These are phyloP conservation scores for Talaromyces borbonicus DNA, from an alignment of 495 filamentous ascomycete genomes.

Conservation along the genomic window DNA sequence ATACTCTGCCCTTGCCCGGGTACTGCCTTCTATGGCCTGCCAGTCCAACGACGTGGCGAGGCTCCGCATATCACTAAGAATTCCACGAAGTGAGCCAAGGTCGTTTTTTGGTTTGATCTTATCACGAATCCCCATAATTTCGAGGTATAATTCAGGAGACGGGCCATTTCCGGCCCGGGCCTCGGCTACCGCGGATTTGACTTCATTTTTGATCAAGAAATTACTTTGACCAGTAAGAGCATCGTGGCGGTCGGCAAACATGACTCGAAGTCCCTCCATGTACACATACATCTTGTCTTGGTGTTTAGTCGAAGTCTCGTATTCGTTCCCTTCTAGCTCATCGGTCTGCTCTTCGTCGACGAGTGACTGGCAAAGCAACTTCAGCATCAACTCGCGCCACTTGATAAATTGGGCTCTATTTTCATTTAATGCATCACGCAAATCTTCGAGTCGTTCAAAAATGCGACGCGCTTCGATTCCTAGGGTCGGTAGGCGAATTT, in stretches of 20 bases:
- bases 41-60: constrained; percentile 52
- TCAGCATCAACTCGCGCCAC: constrained; percentile 61
- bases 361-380: constrained; percentile 60
- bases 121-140: constrained; percentile 48
- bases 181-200: constrained; percentile 42
- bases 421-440: constrained; percentile 45
- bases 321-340: constrained; percentile 80
- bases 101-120: constrained; percentile 45
- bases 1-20: constrained; percentile 56
- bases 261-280: constrained; percentile 61
- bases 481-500: constrained; percentile 35
- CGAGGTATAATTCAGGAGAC: constrained; percentile 56
- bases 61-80: constrained; percentile 58
- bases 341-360: constrained; percentile 67
- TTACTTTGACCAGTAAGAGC: constrained; percentile 66
- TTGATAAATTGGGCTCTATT: constrained; percentile 60
- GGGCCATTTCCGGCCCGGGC: constrained; percentile 58
- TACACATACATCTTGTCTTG: constrained; percentile 84
- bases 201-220: constrained; percentile 70
- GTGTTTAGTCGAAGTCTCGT: constrained; percentile 72
- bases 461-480: constrained; percentile 54
- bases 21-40: constrained; percentile 47
- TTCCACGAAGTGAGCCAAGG: constrained; percentile 55
- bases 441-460: constrained; percentile 47
- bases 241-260: constrained; percentile 70